These are phyloP conservation scores for Amaranthus hypochondriacus DNA, from an alignment of 148 eudicot species.

Conservation along the genomic window DNA sequence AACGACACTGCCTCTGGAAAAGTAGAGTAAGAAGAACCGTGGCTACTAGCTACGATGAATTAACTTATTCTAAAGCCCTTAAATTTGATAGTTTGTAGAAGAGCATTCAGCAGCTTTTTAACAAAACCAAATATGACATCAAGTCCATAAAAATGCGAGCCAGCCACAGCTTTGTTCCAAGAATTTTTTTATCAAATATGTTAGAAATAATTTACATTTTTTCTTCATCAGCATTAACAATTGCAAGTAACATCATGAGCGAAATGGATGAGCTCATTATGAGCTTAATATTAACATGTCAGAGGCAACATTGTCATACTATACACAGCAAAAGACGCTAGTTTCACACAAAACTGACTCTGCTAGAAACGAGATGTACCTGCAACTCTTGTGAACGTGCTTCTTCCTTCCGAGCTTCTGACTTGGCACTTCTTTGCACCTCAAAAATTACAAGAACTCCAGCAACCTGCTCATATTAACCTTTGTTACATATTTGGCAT, in stretches of 20 bases:
- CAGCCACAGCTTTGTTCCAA: neutral
- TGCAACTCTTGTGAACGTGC: constrained; percentile 62
- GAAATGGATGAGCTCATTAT: neutral
- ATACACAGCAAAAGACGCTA: neutral
- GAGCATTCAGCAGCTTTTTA: too few species aligned
- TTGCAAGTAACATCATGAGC: neutral
- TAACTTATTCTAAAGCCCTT: too few species aligned
- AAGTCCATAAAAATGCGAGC: neutral
- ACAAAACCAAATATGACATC: neutral
- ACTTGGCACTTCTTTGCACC: constrained; percentile 78
- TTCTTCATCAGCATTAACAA: neutral
- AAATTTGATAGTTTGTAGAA: too few species aligned
- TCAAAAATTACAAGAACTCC: constrained; percentile 72
- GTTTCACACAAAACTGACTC: neutral
- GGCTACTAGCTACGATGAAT: too few species aligned
- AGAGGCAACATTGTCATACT: neutral
- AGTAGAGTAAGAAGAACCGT: too few species aligned
- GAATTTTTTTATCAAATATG: neutral
- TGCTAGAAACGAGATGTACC: constrained; percentile 34
- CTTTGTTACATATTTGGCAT: neutral
- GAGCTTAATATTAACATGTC: neutral
- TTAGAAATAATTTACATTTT: neutral
- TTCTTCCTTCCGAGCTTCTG: constrained; percentile 91
- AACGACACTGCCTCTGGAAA: too few species aligned
- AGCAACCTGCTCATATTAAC: constrained; percentile 55